Evolutionary conservation across 345 rosid genomes (phyloP).

Genomic region (Heritiera fomes): DNA sequence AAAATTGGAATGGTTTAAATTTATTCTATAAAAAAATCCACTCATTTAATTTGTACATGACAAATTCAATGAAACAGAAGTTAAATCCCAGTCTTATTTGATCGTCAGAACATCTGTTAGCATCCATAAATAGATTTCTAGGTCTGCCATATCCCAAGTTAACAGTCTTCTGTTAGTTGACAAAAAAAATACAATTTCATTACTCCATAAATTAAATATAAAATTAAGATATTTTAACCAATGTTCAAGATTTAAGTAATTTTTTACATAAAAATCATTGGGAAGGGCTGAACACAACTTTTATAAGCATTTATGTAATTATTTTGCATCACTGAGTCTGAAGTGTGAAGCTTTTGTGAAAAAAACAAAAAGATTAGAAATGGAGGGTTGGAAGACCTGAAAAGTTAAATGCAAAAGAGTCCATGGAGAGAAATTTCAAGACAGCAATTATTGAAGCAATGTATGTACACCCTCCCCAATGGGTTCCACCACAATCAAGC

Average conservation of each 20-base stretch:
- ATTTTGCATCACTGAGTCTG: neutral
- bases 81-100: too few species aligned
- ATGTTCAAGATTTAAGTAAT: too few species aligned
- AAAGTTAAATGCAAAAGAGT: neutral
- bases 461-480: neutral
- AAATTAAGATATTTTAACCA: too few species aligned
- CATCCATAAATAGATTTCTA: too few species aligned
- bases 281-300: too few species aligned
- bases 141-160: neutral
- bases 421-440: constrained; percentile 14
- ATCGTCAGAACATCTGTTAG: too few species aligned
- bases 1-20: neutral
- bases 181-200: too few species aligned
- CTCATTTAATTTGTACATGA: too few species aligned
- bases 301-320: neutral
- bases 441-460: constrained; percentile 32
- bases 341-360: neutral
- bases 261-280: too few species aligned
- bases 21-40: too few species aligned
- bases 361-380: neutral
- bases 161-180: neutral
- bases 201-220: too few species aligned
- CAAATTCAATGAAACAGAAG: too few species aligned
- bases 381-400: neutral
- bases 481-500: constrained; percentile 26